Percentiles rank a stretch among this genome's conserved stretches.
Evolutionary conservation across 108 stramenopile genomes (phyloP).

Genomic region (Cyclotella choctawhatcheeana): DNA sequence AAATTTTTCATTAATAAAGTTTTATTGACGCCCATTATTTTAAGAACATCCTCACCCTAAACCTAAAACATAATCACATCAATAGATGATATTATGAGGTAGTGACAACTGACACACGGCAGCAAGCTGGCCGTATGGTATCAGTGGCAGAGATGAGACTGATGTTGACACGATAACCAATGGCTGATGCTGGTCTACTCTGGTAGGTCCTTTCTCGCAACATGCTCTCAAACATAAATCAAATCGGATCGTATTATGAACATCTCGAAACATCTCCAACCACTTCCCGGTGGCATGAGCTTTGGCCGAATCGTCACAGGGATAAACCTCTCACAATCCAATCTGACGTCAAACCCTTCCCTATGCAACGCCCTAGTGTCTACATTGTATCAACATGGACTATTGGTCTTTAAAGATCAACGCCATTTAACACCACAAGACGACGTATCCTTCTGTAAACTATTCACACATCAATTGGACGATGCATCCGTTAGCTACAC

Average conservation of each 20-base stretch:
- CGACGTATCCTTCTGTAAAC: constrained; percentile 9
- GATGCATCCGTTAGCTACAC: constrained; percentile 12
- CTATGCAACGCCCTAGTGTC: neutral
- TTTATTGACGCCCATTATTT: too few relatives aligned
- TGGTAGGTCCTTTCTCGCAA: too few relatives aligned
- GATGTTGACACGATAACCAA: too few relatives aligned
- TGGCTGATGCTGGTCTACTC: too few relatives aligned
- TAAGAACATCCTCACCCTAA: too few relatives aligned
- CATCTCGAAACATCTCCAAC: neutral
- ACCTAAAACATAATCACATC: too few relatives aligned
- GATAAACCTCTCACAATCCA: constrained; percentile 16
- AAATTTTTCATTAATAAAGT: too few relatives aligned
- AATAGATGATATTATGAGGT: too few relatives aligned
- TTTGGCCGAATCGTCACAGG: constrained; percentile 20
- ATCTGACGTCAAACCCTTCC: constrained; percentile 4
- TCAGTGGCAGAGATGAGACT: too few relatives aligned
- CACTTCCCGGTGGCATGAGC: constrained; percentile 2
- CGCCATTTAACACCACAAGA: constrained; percentile 7
- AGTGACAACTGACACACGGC: too few relatives aligned
- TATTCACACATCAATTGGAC: constrained; percentile 18
- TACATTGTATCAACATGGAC: constrained; percentile 5
- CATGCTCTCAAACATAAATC: too few relatives aligned
- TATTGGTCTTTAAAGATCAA: constrained; percentile 17
- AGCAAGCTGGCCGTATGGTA: too few relatives aligned
- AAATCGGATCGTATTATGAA: neutral